Evolutionary conservation across 179 eudicot genomes (phyloP), one percentile per base, ranked within the genome.

Genomic region (Camellia oleifera): DNA sequence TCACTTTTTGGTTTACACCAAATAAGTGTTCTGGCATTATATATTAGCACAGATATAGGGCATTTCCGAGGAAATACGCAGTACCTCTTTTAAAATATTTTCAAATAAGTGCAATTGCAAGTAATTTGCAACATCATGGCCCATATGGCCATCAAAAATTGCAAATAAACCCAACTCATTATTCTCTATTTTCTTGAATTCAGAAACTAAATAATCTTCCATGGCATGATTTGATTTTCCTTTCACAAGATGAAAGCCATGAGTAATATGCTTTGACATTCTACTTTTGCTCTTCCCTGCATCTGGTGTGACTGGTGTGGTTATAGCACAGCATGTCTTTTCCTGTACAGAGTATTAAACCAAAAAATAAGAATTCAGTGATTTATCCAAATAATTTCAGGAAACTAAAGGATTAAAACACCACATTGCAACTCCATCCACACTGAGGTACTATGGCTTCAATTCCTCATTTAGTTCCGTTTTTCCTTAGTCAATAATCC

Each of bases 101-200:
- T 84, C 86, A 78, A 92, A 92, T 69, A 94, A 84, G 84, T 92
- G 81, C 0, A 78, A 75, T 70, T 90, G 93, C 85, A 94, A 80
- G 80, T 91, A 94, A 40, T 74, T 86, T 40, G 98, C 93, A 66
- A 94, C 94, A 75, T 91, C 92, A 82, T 88, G 95, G 18, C 98
- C 94, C 92, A 90, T 88, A 75, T 94, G 98, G 63, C 98, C 98
- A 87, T 94, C 98, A 78, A 84, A 94, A 17, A 94, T 94, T 14
- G 95, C 98, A 85, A 94, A 94, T 72, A 94, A 73, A 48, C 97
- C 98, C 77, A 94, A 87, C 82, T 94, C 97, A 78, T 84, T 80
- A 4, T 92, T 85, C 5, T 81, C 91, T 17, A 91, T 52, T 68
- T 84, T 81, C 81, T 89, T 92, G 53, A 94, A 87, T 54, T 91